Evolutionary conservation across 2,329 filamentous ascomycete species (phyloP).

Genomic region (Colletotrichum phormii): DNA sequence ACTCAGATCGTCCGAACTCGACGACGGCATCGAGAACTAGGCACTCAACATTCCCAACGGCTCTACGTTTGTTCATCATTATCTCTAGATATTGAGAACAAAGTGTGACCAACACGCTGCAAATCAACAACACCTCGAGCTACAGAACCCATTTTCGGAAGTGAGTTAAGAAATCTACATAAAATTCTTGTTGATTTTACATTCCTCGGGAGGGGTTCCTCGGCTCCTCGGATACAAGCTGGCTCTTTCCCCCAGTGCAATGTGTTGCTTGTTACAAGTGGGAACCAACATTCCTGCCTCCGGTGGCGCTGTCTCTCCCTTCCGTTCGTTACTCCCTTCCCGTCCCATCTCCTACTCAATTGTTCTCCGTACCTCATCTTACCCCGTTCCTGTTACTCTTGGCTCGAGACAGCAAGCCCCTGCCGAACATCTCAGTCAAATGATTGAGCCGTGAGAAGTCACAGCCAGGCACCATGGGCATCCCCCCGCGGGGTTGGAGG

Average conservation of each 20-base stretch:
- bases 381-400: slow-evolving; percentile 38
- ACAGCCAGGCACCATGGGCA: slow-evolving; percentile 35
- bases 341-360: not conserved
- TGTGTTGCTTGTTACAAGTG: not conserved
- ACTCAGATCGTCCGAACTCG: not conserved
- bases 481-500: slow-evolving; percentile 30
- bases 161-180: slow-evolving; percentile 1
- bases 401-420: slow-evolving; percentile 20
- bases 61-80: not conserved
- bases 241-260: not conserved
- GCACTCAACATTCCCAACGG: not conserved
- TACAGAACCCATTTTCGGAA: not conserved
- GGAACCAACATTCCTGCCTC: slow-evolving; percentile 4
- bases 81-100: not conserved
- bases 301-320: not conserved
- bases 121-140: not conserved
- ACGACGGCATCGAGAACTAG: not conserved
- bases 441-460: slow-evolving; percentile 25
- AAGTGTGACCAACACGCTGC: not conserved
- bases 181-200: not conserved
- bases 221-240: too few relatives aligned
- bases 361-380: slow-evolving; percentile 14
- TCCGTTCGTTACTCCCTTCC: slow-evolving; percentile 18
- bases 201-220: not conserved
- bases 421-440: not conserved